A percentile compares a stretch with the other conserved stretches of the same genome.
These are phyloP conservation scores for Pseudevernia furfuracea DNA, from an alignment of 495 filamentous ascomycete genomes.

Conservation along the genomic window DNA sequence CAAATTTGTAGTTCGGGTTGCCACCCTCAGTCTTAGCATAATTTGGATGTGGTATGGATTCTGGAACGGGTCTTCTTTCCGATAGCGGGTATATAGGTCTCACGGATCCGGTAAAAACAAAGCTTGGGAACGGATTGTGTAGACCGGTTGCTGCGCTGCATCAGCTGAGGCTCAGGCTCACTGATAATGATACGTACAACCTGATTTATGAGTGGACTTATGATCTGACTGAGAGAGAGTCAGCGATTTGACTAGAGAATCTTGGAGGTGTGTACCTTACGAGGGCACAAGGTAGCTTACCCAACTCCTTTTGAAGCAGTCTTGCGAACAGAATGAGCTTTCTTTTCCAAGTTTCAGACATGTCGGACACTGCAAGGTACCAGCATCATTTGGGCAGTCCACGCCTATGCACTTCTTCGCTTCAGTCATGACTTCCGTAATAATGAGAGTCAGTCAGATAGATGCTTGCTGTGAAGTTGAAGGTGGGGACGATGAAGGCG, in stretches of 20 bases:
- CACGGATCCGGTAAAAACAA: conserved; percentile 68
- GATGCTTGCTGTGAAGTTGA: not conserved
- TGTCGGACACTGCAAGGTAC: conserved; percentile 83
- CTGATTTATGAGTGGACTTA: conserved; percentile 75
- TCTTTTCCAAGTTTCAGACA: conserved; percentile 85
- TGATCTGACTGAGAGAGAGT: conserved; percentile 58
- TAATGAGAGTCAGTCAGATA: not conserved
- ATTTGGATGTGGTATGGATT: conserved; percentile 73
- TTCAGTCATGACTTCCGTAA: conserved; percentile 19
- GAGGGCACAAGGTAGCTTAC: conserved; percentile 48
- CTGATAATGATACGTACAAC: conserved; percentile 54
- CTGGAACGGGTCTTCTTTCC: conserved; percentile 61
- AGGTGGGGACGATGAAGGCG: not conserved
- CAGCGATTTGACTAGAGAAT: conserved; percentile 24
- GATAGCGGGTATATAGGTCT: conserved; percentile 89
- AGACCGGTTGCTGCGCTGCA: conserved; percentile 76
- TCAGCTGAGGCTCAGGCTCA: conserved; percentile 64
- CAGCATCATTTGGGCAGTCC: conserved; percentile 77
- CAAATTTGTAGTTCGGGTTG: conserved; percentile 65
- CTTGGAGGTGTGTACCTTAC: conserved; percentile 27
- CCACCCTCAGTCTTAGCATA: conserved; percentile 64
- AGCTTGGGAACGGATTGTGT: conserved; percentile 87
- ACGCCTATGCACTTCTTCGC: conserved; percentile 54
- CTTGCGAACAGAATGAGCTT: conserved; percentile 95
- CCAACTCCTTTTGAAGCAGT: conserved; percentile 98